These are phyloP conservation scores for Russula sp. DNA, from an alignment of 768 basidiomycete species.

Conservation along the genomic window DNA sequence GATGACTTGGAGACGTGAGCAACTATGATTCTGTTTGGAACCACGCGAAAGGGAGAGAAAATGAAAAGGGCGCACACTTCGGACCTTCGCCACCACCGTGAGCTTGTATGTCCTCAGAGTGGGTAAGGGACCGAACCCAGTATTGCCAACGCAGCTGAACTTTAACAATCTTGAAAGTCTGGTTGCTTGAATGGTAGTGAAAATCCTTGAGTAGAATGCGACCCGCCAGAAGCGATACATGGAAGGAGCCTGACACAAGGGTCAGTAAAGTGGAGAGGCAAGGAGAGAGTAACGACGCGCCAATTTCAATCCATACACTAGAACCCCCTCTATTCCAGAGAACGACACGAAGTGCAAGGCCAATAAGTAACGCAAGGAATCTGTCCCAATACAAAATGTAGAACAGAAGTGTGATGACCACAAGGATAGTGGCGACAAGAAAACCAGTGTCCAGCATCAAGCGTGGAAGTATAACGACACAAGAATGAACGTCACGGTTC, in stretches of 20 bases:
- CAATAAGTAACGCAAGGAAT: slow-evolving; percentile 66
- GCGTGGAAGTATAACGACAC: neutral
- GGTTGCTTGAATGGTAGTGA: slow-evolving; percentile 88
- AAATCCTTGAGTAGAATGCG: slow-evolving; percentile 86
- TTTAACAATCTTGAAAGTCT: slow-evolving; percentile 80
- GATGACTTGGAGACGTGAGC: slow-evolving; percentile 42
- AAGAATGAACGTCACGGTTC: slow-evolving; percentile 1
- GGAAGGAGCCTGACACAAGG: slow-evolving; percentile 67
- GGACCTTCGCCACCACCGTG: slow-evolving; percentile 49
- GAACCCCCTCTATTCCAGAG: slow-evolving; percentile 76
- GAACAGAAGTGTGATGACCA: slow-evolving; percentile 53
- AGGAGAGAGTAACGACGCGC: slow-evolving; percentile 40
- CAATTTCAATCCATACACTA: slow-evolving; percentile 84
- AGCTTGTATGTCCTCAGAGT: slow-evolving; percentile 62
- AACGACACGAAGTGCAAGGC: slow-evolving; percentile 60
- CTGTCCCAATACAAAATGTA: slow-evolving; percentile 94
- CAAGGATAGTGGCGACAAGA: slow-evolving; percentile 60
- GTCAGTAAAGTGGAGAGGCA: slow-evolving; percentile 4
- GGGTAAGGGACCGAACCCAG: slow-evolving; percentile 80
- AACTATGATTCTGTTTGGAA: slow-evolving; percentile 31
- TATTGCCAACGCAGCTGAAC: slow-evolving; percentile 91
- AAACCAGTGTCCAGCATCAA: slow-evolving; percentile 58
- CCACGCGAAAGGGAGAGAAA: slow-evolving; percentile 3
- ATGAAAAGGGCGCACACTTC: slow-evolving; percentile 40
- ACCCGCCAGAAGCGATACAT: slow-evolving; percentile 85